Conservation (phyloP, 2,329 filamentous ascomycete genomes). For the Xylariaceae sp. region DNA sequence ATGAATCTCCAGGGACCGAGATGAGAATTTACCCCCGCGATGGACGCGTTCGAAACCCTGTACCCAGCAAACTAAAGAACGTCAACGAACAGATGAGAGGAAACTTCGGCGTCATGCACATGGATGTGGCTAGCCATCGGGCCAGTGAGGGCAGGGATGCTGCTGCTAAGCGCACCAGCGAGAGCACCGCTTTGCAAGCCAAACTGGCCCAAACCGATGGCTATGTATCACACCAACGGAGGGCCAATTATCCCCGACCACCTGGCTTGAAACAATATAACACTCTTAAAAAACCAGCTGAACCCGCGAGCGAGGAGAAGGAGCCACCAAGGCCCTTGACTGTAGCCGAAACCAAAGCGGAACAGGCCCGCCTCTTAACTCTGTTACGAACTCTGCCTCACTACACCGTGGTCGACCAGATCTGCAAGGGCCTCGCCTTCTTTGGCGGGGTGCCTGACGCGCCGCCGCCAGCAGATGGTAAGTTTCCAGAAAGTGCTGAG, state of each 20-base stretch:
- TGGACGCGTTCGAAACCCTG: slow-evolving; percentile 50
- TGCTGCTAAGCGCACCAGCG: slow-evolving; percentile 56
- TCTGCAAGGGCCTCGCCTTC: slow-evolving; percentile 58
- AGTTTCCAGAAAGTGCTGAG: slow-evolving; percentile 52
- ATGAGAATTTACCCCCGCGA: slow-evolving; percentile 36
- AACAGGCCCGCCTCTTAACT: slow-evolving; percentile 55
- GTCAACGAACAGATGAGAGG: slow-evolving; percentile 52
- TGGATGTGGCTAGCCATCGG: slow-evolving; percentile 44
- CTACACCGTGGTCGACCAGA: slow-evolving; percentile 53
- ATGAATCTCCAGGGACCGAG: slow-evolving; percentile 24
- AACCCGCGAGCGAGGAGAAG: slow-evolving; percentile 12
- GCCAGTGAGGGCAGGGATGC: slow-evolving; percentile 46
- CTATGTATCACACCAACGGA: slow-evolving; percentile 47
- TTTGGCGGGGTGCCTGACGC: slow-evolving; percentile 57
- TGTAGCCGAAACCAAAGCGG: slow-evolving; percentile 49
- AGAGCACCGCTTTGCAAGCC: slow-evolving; percentile 55
- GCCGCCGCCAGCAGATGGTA: slow-evolving; percentile 44
- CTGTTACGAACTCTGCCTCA: slow-evolving; percentile 53
- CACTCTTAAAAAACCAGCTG: slow-evolving; percentile 22
- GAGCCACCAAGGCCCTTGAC: slow-evolving; percentile 32
- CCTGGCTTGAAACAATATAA: slow-evolving; percentile 29
- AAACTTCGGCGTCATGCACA: slow-evolving; percentile 60
- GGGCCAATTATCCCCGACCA: slow-evolving; percentile 33
- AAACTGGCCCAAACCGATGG: slow-evolving; percentile 49
- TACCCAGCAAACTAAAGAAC: slow-evolving; percentile 58